Conservation (phyloP, 2,329 filamentous ascomycete genomes). For the Claviceps sorghi region DNA sequence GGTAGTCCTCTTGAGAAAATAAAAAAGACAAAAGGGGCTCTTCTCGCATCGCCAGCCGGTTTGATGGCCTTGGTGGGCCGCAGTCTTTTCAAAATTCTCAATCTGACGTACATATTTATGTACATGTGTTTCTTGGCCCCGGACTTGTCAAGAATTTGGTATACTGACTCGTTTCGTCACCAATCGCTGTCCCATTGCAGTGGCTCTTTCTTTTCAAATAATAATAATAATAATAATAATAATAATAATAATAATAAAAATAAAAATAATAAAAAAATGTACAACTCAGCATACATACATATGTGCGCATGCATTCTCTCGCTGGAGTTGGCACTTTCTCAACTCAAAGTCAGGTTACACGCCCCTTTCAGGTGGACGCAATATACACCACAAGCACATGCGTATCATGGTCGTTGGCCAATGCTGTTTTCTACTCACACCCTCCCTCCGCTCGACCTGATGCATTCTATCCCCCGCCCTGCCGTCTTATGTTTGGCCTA, state of each 20-base stretch:
- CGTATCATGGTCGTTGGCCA: constrained; percentile 2
- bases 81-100: neutral
- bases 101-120: neutral
- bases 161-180: neutral
- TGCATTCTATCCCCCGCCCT: constrained; percentile 3
- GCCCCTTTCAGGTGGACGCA: neutral
- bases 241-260: too few species aligned
- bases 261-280: constrained; percentile 3
- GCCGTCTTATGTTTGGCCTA: neutral
- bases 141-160: neutral
- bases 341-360: neutral
- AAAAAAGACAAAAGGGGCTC: neutral
- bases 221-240: too few species aligned
- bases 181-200: neutral
- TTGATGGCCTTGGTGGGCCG: too few species aligned
- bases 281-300: constrained; percentile 21
- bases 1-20: neutral
- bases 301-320: constrained; percentile 14
- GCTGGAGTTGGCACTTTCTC: neutral
- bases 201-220: neutral
- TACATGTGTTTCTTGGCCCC: neutral
- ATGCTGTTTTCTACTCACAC: constrained; percentile 10
- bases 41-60: neutral
- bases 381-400: constrained; percentile 1
- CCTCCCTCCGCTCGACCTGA: constrained; percentile 7